Evolutionary conservation across 805 yeast genomes (phyloP).

Genomic region (Nakazawaea populi): DNA sequence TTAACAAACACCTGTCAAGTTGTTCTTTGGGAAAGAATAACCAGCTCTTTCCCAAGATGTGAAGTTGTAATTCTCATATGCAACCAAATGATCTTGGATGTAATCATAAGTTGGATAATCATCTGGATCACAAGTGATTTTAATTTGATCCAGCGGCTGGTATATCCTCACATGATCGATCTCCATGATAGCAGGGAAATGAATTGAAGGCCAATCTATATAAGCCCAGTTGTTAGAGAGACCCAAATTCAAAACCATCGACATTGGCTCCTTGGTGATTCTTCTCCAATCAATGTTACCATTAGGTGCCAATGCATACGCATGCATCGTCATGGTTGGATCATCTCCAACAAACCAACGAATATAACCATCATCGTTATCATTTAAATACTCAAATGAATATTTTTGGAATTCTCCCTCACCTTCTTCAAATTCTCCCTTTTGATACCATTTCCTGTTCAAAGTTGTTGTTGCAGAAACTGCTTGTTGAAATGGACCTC

Average conservation of each 20-base stretch:
- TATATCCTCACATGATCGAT: conserved; percentile 43
- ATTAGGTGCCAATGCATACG: conserved; percentile 39
- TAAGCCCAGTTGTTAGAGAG: conserved; percentile 45
- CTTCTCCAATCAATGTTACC: conserved; percentile 45
- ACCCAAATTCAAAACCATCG: conserved; percentile 42
- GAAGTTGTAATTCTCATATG: conserved; percentile 34
- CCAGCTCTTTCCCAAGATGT: conserved; percentile 41
- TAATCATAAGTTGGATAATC: conserved; percentile 41
- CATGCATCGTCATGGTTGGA: conserved; percentile 40
- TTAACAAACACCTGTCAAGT: conserved; percentile 18
- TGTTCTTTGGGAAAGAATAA: conserved; percentile 34
- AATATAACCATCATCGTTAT: conserved; percentile 32
- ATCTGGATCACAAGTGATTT: conserved; percentile 43
- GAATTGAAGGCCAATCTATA: conserved; percentile 40
- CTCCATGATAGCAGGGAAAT: conserved; percentile 36
- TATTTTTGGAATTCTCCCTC: conserved; percentile 31
- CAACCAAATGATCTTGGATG: conserved; percentile 32
- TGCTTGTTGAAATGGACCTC: conserved; percentile 48
- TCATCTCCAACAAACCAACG: conserved; percentile 40
- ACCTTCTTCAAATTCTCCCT: conserved; percentile 22
- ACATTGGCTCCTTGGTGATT: conserved; percentile 45
- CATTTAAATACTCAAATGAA: conserved; percentile 37
- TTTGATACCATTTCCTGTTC: conserved; percentile 39
- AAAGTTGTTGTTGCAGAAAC: conserved; percentile 39
- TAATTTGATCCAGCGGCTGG: conserved; percentile 36